These are phyloP conservation scores for Arachnomyces sp. DNA, from an alignment of 2,329 filamentous ascomycete genomes.

Conservation along the genomic window DNA sequence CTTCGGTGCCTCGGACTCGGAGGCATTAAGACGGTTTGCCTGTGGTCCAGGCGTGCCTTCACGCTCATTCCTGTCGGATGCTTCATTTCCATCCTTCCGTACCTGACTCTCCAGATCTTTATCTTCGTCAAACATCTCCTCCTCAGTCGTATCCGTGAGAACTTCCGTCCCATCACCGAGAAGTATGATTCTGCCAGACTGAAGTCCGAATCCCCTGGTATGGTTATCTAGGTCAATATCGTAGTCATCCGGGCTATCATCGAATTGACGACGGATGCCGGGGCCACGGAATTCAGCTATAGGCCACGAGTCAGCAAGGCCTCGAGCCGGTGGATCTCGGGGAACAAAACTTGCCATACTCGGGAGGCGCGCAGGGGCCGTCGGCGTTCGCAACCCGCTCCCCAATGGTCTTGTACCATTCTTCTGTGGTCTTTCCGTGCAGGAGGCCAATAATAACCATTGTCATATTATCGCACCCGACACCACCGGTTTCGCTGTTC, in stretches of 20 bases:
- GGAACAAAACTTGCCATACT: slow-evolving; percentile 79
- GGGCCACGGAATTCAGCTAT: slow-evolving; percentile 78
- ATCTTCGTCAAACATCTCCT: slow-evolving; percentile 88
- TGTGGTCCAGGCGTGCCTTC: slow-evolving; percentile 46
- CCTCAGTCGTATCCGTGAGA: slow-evolving; percentile 77
- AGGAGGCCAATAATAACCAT: slow-evolving; percentile 87
- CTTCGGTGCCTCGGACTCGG: slow-evolving; percentile 18
- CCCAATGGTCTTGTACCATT: slow-evolving; percentile 96
- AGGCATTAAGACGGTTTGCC: slow-evolving; percentile 21
- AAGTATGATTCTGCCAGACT: slow-evolving; percentile 78
- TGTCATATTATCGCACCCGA: slow-evolving; percentile 99
- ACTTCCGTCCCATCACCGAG: slow-evolving; percentile 93
- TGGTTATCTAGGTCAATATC: slow-evolving; percentile 41
- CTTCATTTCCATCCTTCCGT: slow-evolving; percentile 47
- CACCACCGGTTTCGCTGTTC: slow-evolving; percentile 94
- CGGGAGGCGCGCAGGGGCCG: slow-evolving; percentile 93
- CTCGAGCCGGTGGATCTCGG: slow-evolving; percentile 34
- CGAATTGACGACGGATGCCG: slow-evolving; percentile 72
- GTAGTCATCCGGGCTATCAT: slow-evolving; percentile 60
- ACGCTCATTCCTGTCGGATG: slow-evolving; percentile 34
- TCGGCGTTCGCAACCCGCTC: slow-evolving; percentile 93
- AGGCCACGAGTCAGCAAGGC: slow-evolving; percentile 33
- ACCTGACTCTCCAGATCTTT: slow-evolving; percentile 81
- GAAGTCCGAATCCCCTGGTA: slow-evolving; percentile 63
- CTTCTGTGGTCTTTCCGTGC: slow-evolving; percentile 84